Base-by-base conservation (phyloP, 2,329 filamentous ascomycete genomes). In the Penicillium sp. region DNA sequence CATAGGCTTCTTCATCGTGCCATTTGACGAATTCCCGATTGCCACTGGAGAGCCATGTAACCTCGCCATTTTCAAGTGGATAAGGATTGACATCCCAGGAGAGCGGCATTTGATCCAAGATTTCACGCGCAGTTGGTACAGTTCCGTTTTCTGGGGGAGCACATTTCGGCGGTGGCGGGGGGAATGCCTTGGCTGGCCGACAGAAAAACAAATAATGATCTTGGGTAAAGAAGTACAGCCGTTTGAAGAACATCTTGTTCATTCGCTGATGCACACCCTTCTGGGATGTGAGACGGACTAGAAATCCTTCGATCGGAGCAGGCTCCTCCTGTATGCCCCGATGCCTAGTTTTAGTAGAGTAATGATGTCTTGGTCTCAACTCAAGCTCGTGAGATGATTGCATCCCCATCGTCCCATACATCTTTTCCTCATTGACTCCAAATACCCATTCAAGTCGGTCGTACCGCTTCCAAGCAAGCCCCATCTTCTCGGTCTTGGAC, bases 351-450 rank as follows among this genome's bases (percentile, higher is more conserved):
- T 69, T 76, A 2, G 83, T 84, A 2, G 85, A 81, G 63, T 88
- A 88, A 66, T 89, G 86, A 52, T 82, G 75, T 66, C 87, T 87
- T 0, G 85, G 85, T 4, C 85, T 79, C 38, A 89, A 69, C 67
- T 89, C 85, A 16, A 89, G 79, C 49, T 88, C 85, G 66, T 89
- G 85, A 3, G 85, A 84, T 48, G 79, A 81, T 60, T 83, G 77
- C 85, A 89, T 87, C 32, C 84, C 86, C 60, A 88, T 84, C 0
- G 85, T 82, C 35, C 86, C 86, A 60, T 87, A 87, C 85, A 89
- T 89, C 58, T 82, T 84, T 61, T 84, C 80, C 66, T 89, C 86
- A 51, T 87, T 85, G 11, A 77, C 76, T 16, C 86, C 86, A 68
- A 86, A 80, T 5, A 89, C 77, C 86, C 86, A 89, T 71, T 89